These are phyloP conservation scores for Suhomyces panamericanus DNA, from an alignment of 1,139 yeast species.

Conservation along the genomic window DNA sequence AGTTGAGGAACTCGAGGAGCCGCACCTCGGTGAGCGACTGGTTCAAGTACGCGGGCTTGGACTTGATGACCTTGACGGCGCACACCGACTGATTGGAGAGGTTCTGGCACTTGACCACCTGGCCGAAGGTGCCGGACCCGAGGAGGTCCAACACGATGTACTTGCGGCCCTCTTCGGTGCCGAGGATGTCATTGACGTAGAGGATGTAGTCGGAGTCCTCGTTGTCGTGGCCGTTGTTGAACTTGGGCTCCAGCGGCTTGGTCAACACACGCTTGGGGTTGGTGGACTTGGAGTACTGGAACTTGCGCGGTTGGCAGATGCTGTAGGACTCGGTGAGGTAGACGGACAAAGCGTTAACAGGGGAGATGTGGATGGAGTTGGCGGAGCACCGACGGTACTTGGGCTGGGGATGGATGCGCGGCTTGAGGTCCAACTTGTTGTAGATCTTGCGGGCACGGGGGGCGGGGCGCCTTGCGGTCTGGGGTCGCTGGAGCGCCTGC, in stretches of 20 bases:
- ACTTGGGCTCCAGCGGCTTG: conserved; percentile 83
- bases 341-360: conserved; percentile 77
- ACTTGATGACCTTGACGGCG: conserved; percentile 93
- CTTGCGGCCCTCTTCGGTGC: conserved; percentile 82
- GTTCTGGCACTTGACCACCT: conserved; percentile 96
- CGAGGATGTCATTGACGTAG: conserved; percentile 91
- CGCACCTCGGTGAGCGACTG: conserved; percentile 92
- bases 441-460: conserved; percentile 42
- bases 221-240: conserved; percentile 85
- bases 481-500: conserved; percentile 30
- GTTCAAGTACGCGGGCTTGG: conserved; percentile 87
- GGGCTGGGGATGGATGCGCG: conserved; percentile 64
- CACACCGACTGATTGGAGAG: conserved; percentile 83
- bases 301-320: conserved; percentile 79
- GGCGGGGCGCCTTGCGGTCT: conserved; percentile 31
- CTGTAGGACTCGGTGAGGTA: conserved; percentile 78
- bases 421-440: conserved; percentile 57
- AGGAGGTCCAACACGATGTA: conserved; percentile 85
- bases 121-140: conserved; percentile 98
- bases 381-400: conserved; percentile 80
- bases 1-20: conserved; percentile 76
- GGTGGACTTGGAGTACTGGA: conserved; percentile 78
- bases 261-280: conserved; percentile 92
- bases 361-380: conserved; percentile 80
- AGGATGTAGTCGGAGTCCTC: conserved; percentile 87